These are phyloP conservation scores for Pythium apleroticum DNA, from an alignment of 352 stramenopile genomes.

Conservation along the genomic window DNA sequence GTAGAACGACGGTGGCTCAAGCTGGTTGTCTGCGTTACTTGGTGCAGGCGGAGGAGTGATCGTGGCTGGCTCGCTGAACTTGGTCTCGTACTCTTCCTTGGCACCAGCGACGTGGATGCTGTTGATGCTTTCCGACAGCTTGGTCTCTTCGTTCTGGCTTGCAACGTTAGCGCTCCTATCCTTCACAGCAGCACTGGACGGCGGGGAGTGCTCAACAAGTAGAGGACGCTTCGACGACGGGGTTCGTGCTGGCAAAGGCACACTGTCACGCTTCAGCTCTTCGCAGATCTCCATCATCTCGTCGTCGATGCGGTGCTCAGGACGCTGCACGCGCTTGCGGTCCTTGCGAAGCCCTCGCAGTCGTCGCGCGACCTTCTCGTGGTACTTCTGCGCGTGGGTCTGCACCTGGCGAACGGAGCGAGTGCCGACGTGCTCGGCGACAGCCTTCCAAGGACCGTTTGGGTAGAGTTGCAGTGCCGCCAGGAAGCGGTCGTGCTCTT, in stretches of 20 bases:
- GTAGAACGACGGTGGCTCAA: slow-evolving; percentile 10
- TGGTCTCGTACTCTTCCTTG: background rate
- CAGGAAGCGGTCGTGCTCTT: slow-evolving; percentile 29
- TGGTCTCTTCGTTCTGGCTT: slow-evolving; percentile 7
- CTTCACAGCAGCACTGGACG: background rate
- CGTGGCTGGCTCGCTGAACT: background rate
- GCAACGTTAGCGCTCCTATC: background rate
- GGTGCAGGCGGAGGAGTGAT: background rate
- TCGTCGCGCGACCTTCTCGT: slow-evolving; percentile 19
- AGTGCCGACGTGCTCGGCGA: slow-evolving; percentile 16
- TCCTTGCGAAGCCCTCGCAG: slow-evolving; percentile 15
- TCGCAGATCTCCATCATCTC: slow-evolving; percentile 16
- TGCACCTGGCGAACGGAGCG: slow-evolving; percentile 20
- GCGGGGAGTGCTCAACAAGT: background rate
- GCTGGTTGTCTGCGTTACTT: background rate
- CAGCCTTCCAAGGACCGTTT: slow-evolving; percentile 10
- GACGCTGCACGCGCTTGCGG: background rate
- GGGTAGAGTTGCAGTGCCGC: slow-evolving; percentile 22
- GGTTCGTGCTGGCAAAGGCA: background rate
- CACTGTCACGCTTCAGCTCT: slow-evolving; percentile 16
- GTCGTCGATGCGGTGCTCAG: slow-evolving; percentile 18
- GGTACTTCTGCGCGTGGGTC: slow-evolving; percentile 21
- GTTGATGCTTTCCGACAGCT: slow-evolving; percentile 11
- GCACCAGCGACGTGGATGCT: slow-evolving; percentile 5
- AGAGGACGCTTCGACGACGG: background rate